Percentiles rank a stretch among this genome's conserved stretches.
These are phyloP conservation scores for Limtongozyma cylindracea DNA, from an alignment of 805 yeast species.

Conservation along the genomic window DNA sequence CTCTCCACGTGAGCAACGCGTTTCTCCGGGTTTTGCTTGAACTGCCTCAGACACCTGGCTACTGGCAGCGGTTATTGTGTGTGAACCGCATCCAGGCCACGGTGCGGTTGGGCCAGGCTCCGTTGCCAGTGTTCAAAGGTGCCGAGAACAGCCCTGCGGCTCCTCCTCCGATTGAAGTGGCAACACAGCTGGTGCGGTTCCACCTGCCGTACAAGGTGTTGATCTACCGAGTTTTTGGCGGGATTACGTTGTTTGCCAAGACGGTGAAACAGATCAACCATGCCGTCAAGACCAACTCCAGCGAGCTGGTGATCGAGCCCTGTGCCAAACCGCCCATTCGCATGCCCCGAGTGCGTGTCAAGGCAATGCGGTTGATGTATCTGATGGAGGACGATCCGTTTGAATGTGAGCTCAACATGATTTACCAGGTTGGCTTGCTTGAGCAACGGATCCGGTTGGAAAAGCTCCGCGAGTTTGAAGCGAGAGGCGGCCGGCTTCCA, in stretches of 20 bases:
- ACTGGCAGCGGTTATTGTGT: conserved; percentile 3
- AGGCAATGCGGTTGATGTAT: conserved; percentile 7
- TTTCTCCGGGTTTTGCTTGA: too few relatives aligned
- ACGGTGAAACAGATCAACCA: conserved; percentile 9
- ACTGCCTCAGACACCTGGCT: too few relatives aligned
- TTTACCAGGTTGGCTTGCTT: conserved; percentile 12
- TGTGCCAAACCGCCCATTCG: conserved; percentile 6
- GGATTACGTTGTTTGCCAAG: conserved; percentile 9
- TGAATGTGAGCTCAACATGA: conserved; percentile 14
- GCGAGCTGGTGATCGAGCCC: conserved; percentile 6
- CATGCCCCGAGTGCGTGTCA: conserved; percentile 8
- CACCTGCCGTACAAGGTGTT: conserved; percentile 14
- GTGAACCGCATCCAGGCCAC: conserved; percentile 1
- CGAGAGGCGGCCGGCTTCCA: conserved; percentile 1
- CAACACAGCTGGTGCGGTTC: conserved; percentile 6
- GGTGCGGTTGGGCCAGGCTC: too few relatives aligned
- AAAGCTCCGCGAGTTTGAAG: conserved; percentile 6
- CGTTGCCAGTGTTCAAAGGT: too few relatives aligned
- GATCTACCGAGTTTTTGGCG: conserved; percentile 12
- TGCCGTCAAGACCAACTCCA: conserved; percentile 5
- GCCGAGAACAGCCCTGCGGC: conserved; percentile 1
- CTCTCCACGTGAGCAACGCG: too few relatives aligned
- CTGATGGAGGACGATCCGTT: conserved; percentile 18
- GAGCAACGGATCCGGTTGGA: conserved; percentile 15
- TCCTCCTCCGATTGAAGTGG: conserved; percentile 2